phyloP scores from a whole-genome alignment of 75 land plant genomes.

The Cunninghamia lanceolata region DNA sequence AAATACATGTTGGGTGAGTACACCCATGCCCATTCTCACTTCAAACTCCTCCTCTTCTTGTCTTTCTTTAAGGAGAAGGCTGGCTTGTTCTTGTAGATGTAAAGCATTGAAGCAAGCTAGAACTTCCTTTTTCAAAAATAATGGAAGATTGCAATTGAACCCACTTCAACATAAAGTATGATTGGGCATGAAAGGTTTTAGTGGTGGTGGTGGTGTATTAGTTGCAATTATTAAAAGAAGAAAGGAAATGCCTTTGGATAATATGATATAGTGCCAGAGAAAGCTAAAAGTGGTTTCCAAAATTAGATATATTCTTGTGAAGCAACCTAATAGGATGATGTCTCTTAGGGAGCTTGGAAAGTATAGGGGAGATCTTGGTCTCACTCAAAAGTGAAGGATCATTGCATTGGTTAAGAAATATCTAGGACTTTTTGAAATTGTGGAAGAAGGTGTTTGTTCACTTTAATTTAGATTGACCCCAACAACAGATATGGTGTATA shows the following conservation, averaged over 20 bases:
- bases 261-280: constrained; percentile 86
- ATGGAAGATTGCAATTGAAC: background rate
- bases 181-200: background rate
- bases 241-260: constrained; percentile 82
- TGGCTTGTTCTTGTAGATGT: background rate
- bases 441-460: constrained; percentile 77
- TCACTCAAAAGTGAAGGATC: constrained; percentile 53
- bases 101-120: background rate
- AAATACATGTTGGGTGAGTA: background rate
- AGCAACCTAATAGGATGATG: constrained; percentile 85
- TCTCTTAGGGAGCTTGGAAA: constrained; percentile 62
- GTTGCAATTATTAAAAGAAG: constrained; percentile 73
- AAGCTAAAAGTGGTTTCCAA: constrained; percentile 79
- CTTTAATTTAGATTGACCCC: constrained; percentile 68
- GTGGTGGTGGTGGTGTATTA: constrained; percentile 18
- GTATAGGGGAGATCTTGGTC: constrained; percentile 56
- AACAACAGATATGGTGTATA: constrained; percentile 65
- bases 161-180: background rate
- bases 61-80: background rate
- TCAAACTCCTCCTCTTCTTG: background rate
- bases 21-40: background rate
- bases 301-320: constrained; percentile 80
- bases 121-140: background rate
- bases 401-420: constrained; percentile 71
- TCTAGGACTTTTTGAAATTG: constrained; percentile 81